Conservation (phyloP, 208 protist species). For the Borovskyia barvae region DNA sequence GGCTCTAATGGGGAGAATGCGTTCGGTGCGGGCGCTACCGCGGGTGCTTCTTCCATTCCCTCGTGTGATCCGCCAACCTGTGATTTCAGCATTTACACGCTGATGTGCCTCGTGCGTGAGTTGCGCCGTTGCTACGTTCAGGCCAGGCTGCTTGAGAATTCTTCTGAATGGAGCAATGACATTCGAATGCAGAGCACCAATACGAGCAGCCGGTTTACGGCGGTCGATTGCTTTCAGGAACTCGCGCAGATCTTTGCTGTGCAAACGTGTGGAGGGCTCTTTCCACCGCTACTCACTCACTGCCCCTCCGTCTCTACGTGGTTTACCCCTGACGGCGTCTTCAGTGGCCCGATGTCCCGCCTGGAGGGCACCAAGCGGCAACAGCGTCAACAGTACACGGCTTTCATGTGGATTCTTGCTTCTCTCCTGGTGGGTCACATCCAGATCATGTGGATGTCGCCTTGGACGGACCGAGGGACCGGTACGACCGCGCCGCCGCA, state of each 20-base stretch:
- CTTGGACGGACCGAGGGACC: not conserved
- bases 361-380: conserved; percentile 7
- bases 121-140: conserved; percentile 36
- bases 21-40: not conserved
- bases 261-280: conserved; percentile 59
- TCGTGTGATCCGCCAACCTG: conserved; percentile 9
- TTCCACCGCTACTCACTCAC: conserved; percentile 60
- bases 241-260: conserved; percentile 41
- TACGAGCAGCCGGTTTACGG: not conserved
- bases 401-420: conserved; percentile 23
- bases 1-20: not conserved
- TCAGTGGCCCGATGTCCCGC: not conserved
- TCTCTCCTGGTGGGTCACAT: conserved; percentile 22
- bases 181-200: not conserved
- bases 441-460: conserved; percentile 1
- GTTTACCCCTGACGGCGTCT: conserved; percentile 25
- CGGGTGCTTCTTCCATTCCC: no score
- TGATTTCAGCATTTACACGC: conserved; percentile 31
- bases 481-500: not conserved
- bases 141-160: conserved; percentile 5
- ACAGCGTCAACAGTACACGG: conserved; percentile 20
- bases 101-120: conserved; percentile 61
- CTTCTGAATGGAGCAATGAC: not conserved
- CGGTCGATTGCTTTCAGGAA: conserved; percentile 34
- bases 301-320: conserved; percentile 36